Evolutionary conservation across 2,329 filamentous ascomycete genomes (phyloP).

Genomic region (Ophiostoma australiae): DNA sequence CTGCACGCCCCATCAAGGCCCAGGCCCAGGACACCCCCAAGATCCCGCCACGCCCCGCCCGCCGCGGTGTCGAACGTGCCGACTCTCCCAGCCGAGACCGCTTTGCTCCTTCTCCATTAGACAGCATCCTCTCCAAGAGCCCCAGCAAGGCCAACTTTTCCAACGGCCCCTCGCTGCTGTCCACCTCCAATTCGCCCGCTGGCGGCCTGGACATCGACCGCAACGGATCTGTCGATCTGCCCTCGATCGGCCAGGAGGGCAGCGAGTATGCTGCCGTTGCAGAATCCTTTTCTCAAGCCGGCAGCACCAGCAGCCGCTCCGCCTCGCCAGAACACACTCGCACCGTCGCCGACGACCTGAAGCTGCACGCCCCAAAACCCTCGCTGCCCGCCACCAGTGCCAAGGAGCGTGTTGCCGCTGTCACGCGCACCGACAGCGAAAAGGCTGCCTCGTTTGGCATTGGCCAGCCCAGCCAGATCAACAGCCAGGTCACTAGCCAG

Average conservation of each 20-base stretch:
- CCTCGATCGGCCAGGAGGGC: constrained; percentile 84
- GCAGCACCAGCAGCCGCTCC: constrained; percentile 34
- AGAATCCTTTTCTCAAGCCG: constrained; percentile 38
- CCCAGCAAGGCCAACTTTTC: constrained; percentile 36
- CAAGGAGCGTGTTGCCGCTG: constrained; percentile 73
- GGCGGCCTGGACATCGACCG: constrained; percentile 47
- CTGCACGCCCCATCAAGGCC: constrained; percentile 51
- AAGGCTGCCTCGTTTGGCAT: constrained; percentile 80
- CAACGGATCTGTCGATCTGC: constrained; percentile 72
- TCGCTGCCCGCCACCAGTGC: constrained; percentile 76
- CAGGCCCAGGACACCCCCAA: constrained; percentile 56
- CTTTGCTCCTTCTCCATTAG: constrained; percentile 80
- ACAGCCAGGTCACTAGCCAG: constrained; percentile 31
- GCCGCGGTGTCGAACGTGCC: constrained; percentile 67
- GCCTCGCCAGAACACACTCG: constrained; percentile 67
- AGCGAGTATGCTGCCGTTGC: constrained; percentile 69
- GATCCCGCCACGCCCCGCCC: constrained; percentile 70
- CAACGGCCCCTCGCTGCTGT: constrained; percentile 29
- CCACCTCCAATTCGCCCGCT: constrained; percentile 27
- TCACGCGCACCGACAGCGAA: constrained; percentile 88
- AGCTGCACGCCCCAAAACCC: constrained; percentile 83
- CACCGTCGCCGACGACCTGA: constrained; percentile 72
- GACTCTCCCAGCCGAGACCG: constrained; percentile 70
- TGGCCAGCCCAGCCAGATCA: constrained; percentile 56
- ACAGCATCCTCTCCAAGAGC: constrained; percentile 51